phyloP scores from a whole-genome alignment of 495 filamentous ascomycete genomes.

The Aspergillus sclerotiicarbonarius region DNA sequence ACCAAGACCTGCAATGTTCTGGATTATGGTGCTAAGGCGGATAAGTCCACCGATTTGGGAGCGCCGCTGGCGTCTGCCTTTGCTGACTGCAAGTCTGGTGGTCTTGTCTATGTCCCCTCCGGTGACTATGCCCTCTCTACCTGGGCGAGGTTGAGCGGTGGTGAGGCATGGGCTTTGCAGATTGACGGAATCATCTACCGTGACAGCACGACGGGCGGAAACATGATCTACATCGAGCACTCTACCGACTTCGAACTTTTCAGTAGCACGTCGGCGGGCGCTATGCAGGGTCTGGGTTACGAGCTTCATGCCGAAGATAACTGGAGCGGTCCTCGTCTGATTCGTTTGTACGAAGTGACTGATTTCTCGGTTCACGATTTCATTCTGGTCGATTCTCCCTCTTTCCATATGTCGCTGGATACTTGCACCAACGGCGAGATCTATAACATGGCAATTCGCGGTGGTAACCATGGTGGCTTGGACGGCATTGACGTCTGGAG shows the following conservation, averaged over 20 bases:
- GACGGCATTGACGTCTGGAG: slow-evolving; percentile 54
- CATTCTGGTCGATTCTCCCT: slow-evolving; percentile 49
- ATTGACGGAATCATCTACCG: slow-evolving; percentile 51
- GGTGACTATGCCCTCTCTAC: slow-evolving; percentile 35
- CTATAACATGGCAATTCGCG: slow-evolving; percentile 55
- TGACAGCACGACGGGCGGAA: slow-evolving; percentile 42
- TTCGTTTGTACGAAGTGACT: slow-evolving; percentile 38
- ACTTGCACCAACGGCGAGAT: slow-evolving; percentile 47
- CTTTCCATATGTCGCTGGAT: slow-evolving; percentile 50
- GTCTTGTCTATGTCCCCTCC: slow-evolving; percentile 36
- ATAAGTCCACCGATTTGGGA: slow-evolving; percentile 47
- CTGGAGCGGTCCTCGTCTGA: slow-evolving; percentile 30
- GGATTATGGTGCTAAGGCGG: slow-evolving; percentile 49
- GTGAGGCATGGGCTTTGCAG: slow-evolving; percentile 42
- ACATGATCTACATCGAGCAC: slow-evolving; percentile 51
- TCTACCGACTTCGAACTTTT: slow-evolving; percentile 52
- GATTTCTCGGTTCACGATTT: slow-evolving; percentile 53
- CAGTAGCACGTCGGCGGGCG: slow-evolving; percentile 44
- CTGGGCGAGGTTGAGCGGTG: slow-evolving; percentile 38
- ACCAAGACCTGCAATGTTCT: slow-evolving; percentile 48
- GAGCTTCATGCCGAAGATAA: slow-evolving; percentile 29
- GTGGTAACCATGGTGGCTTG: slow-evolving; percentile 46
- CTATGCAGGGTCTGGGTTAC: slow-evolving; percentile 54
- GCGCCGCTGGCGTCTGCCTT: slow-evolving; percentile 47
- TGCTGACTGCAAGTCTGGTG: slow-evolving; percentile 38